Percentiles rank a stretch among this genome's conserved stretches.
Conservation (phyloP, 768 basidiomycete species). For the Hirschioporus abietinus region DNA sequence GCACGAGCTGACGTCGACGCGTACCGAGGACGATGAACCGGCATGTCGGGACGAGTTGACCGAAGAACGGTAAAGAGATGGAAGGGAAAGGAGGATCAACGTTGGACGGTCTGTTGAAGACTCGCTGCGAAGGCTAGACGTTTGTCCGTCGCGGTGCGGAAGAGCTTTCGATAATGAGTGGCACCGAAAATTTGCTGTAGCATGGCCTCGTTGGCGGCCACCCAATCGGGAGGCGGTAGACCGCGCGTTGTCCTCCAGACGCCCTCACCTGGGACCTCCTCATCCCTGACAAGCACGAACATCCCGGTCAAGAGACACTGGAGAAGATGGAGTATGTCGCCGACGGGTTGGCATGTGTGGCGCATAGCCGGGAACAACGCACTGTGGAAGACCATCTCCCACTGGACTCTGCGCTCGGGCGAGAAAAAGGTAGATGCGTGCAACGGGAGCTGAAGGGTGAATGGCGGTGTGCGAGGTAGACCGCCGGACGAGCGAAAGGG, state of each 20-base stretch:
- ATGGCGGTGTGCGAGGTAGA: conserved; percentile 69
- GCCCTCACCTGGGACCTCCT: conserved; percentile 58
- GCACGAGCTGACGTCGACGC: neutral
- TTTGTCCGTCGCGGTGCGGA: conserved; percentile 67
- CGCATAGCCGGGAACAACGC: conserved; percentile 69
- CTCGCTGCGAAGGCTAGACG: conserved; percentile 47
- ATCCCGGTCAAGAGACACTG: conserved; percentile 72
- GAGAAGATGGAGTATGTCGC: conserved; percentile 61
- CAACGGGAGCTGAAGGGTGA: conserved; percentile 67
- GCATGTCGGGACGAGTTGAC: neutral
- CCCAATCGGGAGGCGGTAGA: conserved; percentile 73
- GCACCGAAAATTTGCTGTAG: conserved; percentile 72
- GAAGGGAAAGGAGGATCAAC: neutral
- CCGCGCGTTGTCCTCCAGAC: conserved; percentile 72
- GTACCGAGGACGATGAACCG: neutral
- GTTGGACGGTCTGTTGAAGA: neutral
- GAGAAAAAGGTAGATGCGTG: conserved; percentile 84
- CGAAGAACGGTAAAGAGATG: neutral
- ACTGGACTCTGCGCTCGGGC: conserved; percentile 77
- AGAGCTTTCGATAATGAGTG: conserved; percentile 64
- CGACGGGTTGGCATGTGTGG: conserved; percentile 62
- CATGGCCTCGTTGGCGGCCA: conserved; percentile 59
- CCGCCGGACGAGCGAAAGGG: conserved; percentile 74
- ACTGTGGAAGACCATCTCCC: conserved; percentile 87
- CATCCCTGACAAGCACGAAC: conserved; percentile 69